These are phyloP conservation scores for Hymenoscyphus occultus DNA, from an alignment of 2,329 filamentous ascomycete species.

Conservation along the genomic window DNA sequence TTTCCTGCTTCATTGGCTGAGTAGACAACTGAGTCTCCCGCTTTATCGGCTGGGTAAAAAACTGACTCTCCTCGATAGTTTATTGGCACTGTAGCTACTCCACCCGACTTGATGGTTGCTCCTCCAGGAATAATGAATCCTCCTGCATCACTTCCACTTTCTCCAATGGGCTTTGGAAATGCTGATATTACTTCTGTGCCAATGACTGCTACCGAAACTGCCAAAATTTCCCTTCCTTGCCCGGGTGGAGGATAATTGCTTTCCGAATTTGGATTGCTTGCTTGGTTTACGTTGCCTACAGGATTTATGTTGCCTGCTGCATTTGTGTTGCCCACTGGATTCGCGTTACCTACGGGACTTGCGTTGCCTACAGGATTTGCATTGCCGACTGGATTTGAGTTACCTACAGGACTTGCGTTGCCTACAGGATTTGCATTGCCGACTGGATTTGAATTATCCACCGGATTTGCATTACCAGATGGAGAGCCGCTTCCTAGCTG, in stretches of 20 bases:
- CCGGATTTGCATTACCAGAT: too few relatives aligned
- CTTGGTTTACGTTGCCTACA: background rate
- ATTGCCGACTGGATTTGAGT: background rate
- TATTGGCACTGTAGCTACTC: background rate
- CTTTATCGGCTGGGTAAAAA: background rate
- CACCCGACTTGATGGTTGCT: background rate
- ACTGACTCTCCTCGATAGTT: background rate
- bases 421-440: too few relatives aligned
- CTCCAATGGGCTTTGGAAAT: background rate
- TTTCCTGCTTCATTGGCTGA: too few relatives aligned
- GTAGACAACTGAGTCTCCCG: background rate
- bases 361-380: background rate
- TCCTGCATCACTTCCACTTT: background rate
- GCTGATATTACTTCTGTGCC: background rate
- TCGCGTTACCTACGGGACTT: background rate
- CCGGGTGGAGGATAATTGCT: background rate
- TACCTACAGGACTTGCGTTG: too few relatives aligned
- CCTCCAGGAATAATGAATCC: background rate
- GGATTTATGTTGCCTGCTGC: background rate
- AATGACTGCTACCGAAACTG: background rate
- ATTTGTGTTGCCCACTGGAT: background rate
- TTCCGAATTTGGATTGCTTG: background rate
- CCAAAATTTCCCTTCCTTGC: background rate
- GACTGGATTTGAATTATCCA: too few relatives aligned
- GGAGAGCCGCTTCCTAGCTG: too few relatives aligned